Percentiles rank a stretch among this genome's conserved stretches.
These are phyloP conservation scores for Blepharisma japonicum DNA, from an alignment of 73 alveolate species.

Conservation along the genomic window DNA sequence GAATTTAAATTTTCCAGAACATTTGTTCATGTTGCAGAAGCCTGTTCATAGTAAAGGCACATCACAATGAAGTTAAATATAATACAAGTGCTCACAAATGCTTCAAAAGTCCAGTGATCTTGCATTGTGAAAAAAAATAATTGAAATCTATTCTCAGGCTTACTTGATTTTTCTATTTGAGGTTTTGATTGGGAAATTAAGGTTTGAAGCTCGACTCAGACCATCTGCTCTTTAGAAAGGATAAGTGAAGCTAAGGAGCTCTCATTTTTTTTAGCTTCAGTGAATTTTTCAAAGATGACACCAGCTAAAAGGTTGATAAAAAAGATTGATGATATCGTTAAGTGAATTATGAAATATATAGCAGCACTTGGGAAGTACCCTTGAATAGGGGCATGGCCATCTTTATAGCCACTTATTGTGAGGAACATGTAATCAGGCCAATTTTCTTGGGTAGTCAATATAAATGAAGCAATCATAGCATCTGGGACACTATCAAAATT, in stretches of 20 bases:
- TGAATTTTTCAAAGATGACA: conserved; percentile 42
- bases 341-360: conserved; percentile 35
- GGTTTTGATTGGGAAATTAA: conserved; percentile 57
- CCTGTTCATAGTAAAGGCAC: conserved; percentile 35
- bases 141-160: neutral
- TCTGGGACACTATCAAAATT: conserved; percentile 83
- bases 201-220: conserved; percentile 63
- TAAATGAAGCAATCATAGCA: conserved; percentile 82
- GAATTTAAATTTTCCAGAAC: conserved; percentile 31
- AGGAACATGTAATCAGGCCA: conserved; percentile 89
- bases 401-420: conserved; percentile 51
- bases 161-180: conserved; percentile 50
- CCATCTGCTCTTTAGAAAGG: conserved; percentile 45
- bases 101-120: neutral
- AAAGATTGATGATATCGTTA: conserved; percentile 41
- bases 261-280: conserved; percentile 38
- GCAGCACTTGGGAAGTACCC: conserved; percentile 27
- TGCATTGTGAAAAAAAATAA: neutral
- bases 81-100: neutral
- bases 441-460: conserved; percentile 81
- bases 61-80: conserved; percentile 31
- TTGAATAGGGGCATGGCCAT: conserved; percentile 29
- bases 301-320: conserved; percentile 50
- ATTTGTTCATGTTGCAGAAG: neutral
- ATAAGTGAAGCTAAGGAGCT: conserved; percentile 27